Evolutionary conservation across 225 moss, liverwort and hornwort species (phyloP).

Genomic region (Pleurozium schreberi): DNA sequence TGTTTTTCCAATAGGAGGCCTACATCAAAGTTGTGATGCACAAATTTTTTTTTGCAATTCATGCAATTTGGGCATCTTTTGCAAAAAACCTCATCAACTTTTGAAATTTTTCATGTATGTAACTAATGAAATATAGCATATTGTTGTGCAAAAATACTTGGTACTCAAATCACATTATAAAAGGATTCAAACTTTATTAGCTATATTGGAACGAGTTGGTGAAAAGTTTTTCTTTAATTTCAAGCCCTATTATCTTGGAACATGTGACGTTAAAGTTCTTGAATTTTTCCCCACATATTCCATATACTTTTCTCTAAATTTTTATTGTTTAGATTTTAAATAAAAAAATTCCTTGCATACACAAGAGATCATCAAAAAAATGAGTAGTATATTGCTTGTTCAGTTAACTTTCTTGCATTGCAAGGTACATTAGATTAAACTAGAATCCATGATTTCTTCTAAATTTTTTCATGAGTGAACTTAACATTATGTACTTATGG

Average conservation of each 20-base stretch:
- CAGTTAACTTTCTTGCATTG: too few relatives aligned
- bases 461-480: too few relatives aligned
- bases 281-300: background rate
- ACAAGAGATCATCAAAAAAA: background rate
- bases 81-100: too few relatives aligned
- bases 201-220: fast-evolving
- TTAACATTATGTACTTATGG: too few relatives aligned
- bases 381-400: background rate
- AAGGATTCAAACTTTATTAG: background rate
- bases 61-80: too few relatives aligned
- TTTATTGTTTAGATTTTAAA: fast-evolving
- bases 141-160: too few relatives aligned
- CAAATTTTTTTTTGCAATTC: background rate
- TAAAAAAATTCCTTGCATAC: background rate
- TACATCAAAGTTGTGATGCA: background rate
- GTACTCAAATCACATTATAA: too few relatives aligned
- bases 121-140: too few relatives aligned
- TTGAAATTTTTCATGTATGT: too few relatives aligned
- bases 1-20: too few relatives aligned
- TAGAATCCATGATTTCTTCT: background rate
- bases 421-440: too few relatives aligned
- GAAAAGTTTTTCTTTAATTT: background rate
- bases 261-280: background rate
- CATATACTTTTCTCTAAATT: background rate
- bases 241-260: background rate